phyloP scores from a whole-genome alignment of 257 asterid genomes.

The Linaria vulgaris region DNA sequence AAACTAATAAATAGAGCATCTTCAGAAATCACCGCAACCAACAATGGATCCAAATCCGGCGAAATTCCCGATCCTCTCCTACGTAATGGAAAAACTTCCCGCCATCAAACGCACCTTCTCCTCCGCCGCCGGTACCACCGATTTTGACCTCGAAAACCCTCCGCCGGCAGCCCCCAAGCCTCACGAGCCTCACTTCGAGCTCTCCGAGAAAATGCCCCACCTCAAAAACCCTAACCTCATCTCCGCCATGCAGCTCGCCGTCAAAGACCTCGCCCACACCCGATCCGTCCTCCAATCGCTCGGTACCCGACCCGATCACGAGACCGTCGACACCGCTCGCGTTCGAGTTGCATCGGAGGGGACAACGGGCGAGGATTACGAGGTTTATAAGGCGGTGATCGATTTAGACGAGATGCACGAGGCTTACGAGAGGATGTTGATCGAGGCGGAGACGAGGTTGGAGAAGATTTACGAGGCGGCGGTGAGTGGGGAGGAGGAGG shows the following conservation, averaged over 20 bases:
- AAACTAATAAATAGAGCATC: neutral
- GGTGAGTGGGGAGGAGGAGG: constrained; percentile 50
- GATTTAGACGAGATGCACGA: constrained; percentile 81
- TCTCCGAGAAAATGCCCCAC: constrained; percentile 84
- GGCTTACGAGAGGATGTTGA: constrained; percentile 71
- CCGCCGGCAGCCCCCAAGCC: constrained; percentile 31
- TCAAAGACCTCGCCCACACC: constrained; percentile 69
- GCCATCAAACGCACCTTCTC: constrained; percentile 52
- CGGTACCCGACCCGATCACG: constrained; percentile 91
- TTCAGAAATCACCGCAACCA: neutral
- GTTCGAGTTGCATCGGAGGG: constrained; percentile 51
- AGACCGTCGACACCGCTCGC: constrained; percentile 71
- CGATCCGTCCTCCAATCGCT: constrained; percentile 64
- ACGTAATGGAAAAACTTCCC: constrained; percentile 74
- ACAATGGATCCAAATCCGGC: constrained; percentile 87
- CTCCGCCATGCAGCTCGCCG: constrained; percentile 72
- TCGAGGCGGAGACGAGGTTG: constrained; percentile 75
- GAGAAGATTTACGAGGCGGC: constrained; percentile 85
- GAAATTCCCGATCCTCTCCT: constrained; percentile 80
- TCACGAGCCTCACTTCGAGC: constrained; percentile 74
- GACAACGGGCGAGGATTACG: constrained; percentile 34
- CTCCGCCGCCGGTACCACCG: constrained; percentile 25
- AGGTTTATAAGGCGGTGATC: constrained; percentile 61
- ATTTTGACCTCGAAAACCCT: constrained; percentile 75
- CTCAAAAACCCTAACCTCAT: constrained; percentile 63